Base-by-base conservation (phyloP, 192 early-diverging fungal species). In the Podila epicladia region DNA sequence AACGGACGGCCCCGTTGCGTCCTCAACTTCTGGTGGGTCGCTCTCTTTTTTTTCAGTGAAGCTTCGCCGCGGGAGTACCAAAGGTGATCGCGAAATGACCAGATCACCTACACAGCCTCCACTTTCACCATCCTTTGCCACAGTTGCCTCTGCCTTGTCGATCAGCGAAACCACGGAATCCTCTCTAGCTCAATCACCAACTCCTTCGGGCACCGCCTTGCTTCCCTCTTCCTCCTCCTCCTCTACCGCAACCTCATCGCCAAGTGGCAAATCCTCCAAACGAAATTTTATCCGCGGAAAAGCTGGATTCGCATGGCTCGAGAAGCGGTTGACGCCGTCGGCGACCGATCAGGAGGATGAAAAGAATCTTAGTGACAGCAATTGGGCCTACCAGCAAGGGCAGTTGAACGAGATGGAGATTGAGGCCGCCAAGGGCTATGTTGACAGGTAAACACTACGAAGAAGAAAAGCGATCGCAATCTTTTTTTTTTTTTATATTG, bases 391-490 rank as follows among this genome's bases (percentile, higher is more conserved):
- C 41, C 67, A 41, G 32, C 62, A 76, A 33, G 64, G 57, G 20
- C 62, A 66, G 28, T 19, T 69, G 33, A 69, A 76, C 24, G 55
- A 64, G 19, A 69, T 76, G 74, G 74, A 76, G 62, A 59, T 65
- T 32, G 74, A 76, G 31, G 74, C 74, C 8, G 67, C 74, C 13
- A 76, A 76, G 33, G 74, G 74, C 17, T 76, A 76, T 37, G 53
- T 76, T 1, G 74, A 76, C 68, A 64, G 74, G 74, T 76, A 69
- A 50, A 15, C 9, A 41, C 15, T 20, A 20, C 11, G 13, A 15
- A 19, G 5, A 13, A 28, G 17, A 12, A 48, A 15, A 15, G 12
- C 17, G 13, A 45, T 45, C 41, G 13, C 13, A 11, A 45, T 45
- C 13, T 12, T 45, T 1, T 45, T 45, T 45, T 45, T 17, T 29